Percentiles rank a stretch among this genome's conserved stretches.
Conservation (phyloP, 164 flowering plant genomes). For the Kalanchoe fedtschenkoi region DNA sequence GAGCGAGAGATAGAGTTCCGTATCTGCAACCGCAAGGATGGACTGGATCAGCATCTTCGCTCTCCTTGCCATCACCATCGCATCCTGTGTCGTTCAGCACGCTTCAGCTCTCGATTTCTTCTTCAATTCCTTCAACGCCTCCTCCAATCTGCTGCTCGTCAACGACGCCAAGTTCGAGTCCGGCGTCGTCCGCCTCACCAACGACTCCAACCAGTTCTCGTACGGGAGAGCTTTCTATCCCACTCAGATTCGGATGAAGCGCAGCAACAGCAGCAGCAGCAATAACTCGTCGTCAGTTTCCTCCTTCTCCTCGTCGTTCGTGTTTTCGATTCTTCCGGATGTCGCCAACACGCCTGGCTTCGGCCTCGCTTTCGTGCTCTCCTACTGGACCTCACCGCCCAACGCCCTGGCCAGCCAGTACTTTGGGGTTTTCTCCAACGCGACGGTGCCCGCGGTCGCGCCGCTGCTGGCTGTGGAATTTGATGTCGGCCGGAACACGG, state of each 20-base stretch:
- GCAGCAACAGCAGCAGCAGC: too few relatives aligned
- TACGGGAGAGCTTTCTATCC: slow-evolving; percentile 57
- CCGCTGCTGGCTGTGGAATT: slow-evolving; percentile 76
- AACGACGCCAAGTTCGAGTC: slow-evolving; percentile 46
- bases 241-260: slow-evolving; percentile 24
- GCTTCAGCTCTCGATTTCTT: slow-evolving; percentile 36
- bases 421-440: slow-evolving; percentile 57
- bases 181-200: slow-evolving; percentile 46
- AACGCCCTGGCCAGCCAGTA: slow-evolving; percentile 61
- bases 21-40: too few relatives aligned
- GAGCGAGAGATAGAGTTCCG: too few relatives aligned
- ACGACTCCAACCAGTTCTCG: slow-evolving; percentile 57
- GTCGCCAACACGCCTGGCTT: slow-evolving; percentile 50
- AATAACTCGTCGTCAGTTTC: slow-evolving; percentile 19
- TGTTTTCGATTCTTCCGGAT: slow-evolving; percentile 61
- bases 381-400: slow-evolving; percentile 46
- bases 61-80: too few relatives aligned
- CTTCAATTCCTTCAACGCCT: slow-evolving; percentile 37
- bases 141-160: slow-evolving; percentile 30
- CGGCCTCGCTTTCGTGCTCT: slow-evolving; percentile 64
- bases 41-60: too few relatives aligned
- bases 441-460: slow-evolving; percentile 18
- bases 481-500: slow-evolving; percentile 63
- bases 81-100: too few relatives aligned
- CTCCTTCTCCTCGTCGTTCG: slow-evolving; percentile 66